These are phyloP conservation scores for Passiflora organensis DNA, from an alignment of 345 rosid genomes.

Conservation along the genomic window DNA sequence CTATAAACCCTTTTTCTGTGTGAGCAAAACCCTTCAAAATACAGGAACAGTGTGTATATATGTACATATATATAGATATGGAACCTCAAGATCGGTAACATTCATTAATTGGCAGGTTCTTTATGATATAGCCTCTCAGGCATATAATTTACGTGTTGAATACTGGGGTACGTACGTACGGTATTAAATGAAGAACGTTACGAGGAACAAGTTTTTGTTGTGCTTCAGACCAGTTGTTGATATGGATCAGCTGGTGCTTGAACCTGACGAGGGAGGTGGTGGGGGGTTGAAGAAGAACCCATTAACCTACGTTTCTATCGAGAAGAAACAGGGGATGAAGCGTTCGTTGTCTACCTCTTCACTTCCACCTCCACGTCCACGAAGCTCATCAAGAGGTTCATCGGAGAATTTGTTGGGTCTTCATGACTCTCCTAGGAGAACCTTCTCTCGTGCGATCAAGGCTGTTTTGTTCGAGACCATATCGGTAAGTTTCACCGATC, in stretches of 20 bases:
- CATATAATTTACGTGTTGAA: too few species aligned
- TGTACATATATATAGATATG: too few species aligned
- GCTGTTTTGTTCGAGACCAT: slow-evolving; percentile 29
- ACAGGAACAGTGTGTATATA: too few species aligned
- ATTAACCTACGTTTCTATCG: too few species aligned
- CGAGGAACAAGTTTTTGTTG: slow-evolving; percentile 35
- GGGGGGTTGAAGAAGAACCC: slow-evolving; percentile 9
- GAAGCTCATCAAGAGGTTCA: neutral
- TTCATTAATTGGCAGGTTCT: too few species aligned
- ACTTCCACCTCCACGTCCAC: neutral
- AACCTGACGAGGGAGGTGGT: slow-evolving; percentile 5
- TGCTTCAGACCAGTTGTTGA: slow-evolving; percentile 44
- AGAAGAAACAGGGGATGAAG: neutral
- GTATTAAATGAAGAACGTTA: slow-evolving; percentile 30
- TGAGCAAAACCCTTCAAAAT: too few species aligned
- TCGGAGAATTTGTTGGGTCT: slow-evolving; percentile 10
- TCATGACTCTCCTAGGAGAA: slow-evolving; percentile 10
- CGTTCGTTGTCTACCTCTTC: neutral
- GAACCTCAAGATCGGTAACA: too few species aligned
- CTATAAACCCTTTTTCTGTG: too few species aligned
- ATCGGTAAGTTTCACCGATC: slow-evolving; percentile 31
- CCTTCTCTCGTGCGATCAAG: slow-evolving; percentile 32
- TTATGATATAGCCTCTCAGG: too few species aligned
- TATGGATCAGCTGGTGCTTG: slow-evolving; percentile 26
- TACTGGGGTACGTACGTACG: too few species aligned